phyloP scores from a whole-genome alignment of 2,329 filamentous ascomycete genomes.

The Fonsecaea multimorphosa region DNA sequence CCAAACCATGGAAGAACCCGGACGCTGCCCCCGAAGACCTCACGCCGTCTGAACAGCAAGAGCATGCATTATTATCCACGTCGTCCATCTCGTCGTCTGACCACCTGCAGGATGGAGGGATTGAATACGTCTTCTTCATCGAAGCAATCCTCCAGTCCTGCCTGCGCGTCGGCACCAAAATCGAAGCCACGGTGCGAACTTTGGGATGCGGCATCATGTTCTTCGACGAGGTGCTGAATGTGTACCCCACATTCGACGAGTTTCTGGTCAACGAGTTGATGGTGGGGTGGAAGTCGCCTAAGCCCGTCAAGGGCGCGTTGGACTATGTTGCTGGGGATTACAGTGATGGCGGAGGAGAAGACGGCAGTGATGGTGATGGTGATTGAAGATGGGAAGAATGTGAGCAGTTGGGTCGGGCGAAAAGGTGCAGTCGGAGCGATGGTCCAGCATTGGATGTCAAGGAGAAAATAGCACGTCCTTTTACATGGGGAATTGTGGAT shows the following conservation, averaged over 20 bases:
- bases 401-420: background rate
- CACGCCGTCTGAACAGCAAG: constrained; percentile 43
- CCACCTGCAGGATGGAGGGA: constrained; percentile 39
- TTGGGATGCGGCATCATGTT: constrained; percentile 68
- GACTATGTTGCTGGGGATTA: constrained; percentile 27
- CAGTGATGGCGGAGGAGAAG: constrained; percentile 6
- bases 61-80: too few species aligned
- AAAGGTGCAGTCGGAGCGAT: background rate
- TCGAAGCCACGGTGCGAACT: constrained; percentile 62
- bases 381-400: background rate
- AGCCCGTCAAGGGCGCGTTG: constrained; percentile 30
- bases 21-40: constrained; percentile 48
- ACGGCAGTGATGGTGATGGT: constrained; percentile 9
- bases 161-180: constrained; percentile 69
- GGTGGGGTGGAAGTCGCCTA: constrained; percentile 67
- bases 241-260: constrained; percentile 68
- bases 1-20: constrained; percentile 57
- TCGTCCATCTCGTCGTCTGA: constrained; percentile 7
- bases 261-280: constrained; percentile 74
- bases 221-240: constrained; percentile 63
- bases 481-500: too few species aligned
- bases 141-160: constrained; percentile 66
- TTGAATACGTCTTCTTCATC: constrained; percentile 65
- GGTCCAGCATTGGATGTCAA: background rate
- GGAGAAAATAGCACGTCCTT: too few species aligned